phyloP scores from a whole-genome alignment of 1,284 basidiomycete genomes.

The Cutaneotrichosporon sp. region DNA sequence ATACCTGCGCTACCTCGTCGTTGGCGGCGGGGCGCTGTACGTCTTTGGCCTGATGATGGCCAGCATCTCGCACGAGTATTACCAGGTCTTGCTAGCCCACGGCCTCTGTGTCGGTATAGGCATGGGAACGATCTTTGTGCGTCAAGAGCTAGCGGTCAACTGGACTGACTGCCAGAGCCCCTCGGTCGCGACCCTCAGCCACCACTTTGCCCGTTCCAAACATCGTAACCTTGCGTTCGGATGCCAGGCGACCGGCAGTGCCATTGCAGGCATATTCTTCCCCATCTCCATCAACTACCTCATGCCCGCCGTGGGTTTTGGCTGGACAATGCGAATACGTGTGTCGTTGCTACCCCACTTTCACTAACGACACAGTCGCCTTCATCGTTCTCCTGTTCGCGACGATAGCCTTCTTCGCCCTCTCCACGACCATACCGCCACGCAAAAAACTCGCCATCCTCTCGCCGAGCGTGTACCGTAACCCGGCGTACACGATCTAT shows the following conservation, averaged over 20 bases:
- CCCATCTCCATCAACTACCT: constrained; percentile 53
- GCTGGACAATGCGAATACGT: constrained; percentile 35
- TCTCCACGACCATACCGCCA: constrained; percentile 33
- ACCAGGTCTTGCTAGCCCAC: constrained; percentile 48
- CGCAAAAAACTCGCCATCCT: constrained; percentile 35
- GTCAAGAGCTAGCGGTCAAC: background rate
- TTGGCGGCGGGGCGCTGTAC: constrained; percentile 51
- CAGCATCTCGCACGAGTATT: constrained; percentile 56
- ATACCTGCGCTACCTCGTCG: constrained; percentile 53
- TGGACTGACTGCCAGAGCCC: constrained; percentile 30
- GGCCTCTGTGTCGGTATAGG: constrained; percentile 29
- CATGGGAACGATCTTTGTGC: constrained; percentile 51
- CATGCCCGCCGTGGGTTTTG: constrained; percentile 51
- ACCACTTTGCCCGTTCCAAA: constrained; percentile 51
- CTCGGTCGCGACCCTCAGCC: constrained; percentile 51
- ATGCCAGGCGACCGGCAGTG: constrained; percentile 31
- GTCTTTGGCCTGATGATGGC: constrained; percentile 56
- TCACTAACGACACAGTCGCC: constrained; percentile 20
- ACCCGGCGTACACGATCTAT: constrained; percentile 27
- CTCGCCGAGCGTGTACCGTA: constrained; percentile 17
- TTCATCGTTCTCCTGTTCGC: constrained; percentile 29
- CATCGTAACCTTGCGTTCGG: constrained; percentile 37
- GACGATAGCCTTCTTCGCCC: constrained; percentile 22
- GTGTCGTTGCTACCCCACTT: constrained; percentile 10
- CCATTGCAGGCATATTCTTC: constrained; percentile 50